Percentiles rank a stretch among this genome's conserved stretches.
These are phyloP conservation scores for Wallacemonas sp. DNA, from an alignment of 208 protist species.

Conservation along the genomic window DNA sequence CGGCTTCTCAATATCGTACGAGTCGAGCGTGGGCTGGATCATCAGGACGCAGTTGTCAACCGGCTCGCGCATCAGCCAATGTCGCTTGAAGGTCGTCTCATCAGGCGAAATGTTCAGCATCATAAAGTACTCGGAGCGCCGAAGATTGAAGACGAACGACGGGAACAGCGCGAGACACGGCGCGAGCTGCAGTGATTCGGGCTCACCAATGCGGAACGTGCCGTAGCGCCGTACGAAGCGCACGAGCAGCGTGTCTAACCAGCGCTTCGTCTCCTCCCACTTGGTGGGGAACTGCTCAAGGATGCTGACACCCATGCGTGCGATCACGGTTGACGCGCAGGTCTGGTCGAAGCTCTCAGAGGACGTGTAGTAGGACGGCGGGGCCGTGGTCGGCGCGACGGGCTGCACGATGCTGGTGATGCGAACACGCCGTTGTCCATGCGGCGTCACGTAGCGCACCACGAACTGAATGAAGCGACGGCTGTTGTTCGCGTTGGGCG, in stretches of 20 bases:
- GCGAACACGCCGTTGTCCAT: conserved; percentile 80
- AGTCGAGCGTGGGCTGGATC: conserved; percentile 98
- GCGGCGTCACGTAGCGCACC: conserved; percentile 91
- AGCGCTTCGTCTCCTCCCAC: conserved; percentile 95
- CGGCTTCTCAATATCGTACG: conserved; percentile 92
- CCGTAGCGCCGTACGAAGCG: conserved; percentile 95
- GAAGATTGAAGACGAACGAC: conserved; percentile 99
- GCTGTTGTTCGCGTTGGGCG: conserved; percentile 16
- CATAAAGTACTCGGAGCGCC: conserved; percentile 97
- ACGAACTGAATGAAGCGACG: conserved; percentile 93
- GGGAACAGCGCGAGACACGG: conserved; percentile 96
- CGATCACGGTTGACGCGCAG: conserved; percentile 72
- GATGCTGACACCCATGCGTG: conserved; percentile 74
- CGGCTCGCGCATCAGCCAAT: conserved; percentile 95
- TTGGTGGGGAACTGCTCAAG: conserved; percentile 64
- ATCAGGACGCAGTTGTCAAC: conserved; percentile 95
- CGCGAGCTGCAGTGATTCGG: conserved; percentile 88
- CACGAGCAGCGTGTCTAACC: conserved; percentile 98
- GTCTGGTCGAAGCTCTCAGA: conserved; percentile 96
- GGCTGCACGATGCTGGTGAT: conserved; percentile 85
- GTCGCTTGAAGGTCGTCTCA: conserved; percentile 97
- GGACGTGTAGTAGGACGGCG: conserved; percentile 52
- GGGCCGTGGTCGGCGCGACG: conserved; percentile 40
- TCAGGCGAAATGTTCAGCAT: conserved; percentile 98
- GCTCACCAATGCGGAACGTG: conserved; percentile 86